Percentiles rank a stretch among this genome's conserved stretches.
Evolutionary conservation across 2,329 filamentous ascomycete species (phyloP).

Genomic region (Neopestalotiopsis clavispora): DNA sequence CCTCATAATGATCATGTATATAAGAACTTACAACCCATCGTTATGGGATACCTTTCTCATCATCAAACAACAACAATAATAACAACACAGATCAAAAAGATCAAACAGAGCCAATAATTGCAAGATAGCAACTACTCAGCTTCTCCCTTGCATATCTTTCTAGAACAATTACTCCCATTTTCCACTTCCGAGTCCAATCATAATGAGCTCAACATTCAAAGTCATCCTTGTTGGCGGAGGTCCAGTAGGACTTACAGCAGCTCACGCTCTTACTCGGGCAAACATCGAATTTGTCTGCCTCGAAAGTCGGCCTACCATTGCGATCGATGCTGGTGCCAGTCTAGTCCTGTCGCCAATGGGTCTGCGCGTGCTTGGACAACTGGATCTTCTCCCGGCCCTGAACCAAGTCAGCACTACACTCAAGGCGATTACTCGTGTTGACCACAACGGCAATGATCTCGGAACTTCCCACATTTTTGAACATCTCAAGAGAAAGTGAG

Average conservation of each 20-base stretch:
- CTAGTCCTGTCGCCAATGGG: slow-evolving; percentile 32
- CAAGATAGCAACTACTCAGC: background rate
- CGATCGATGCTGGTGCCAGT: slow-evolving; percentile 34
- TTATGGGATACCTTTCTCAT: background rate
- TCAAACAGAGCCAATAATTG: background rate
- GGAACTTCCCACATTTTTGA: slow-evolving; percentile 30
- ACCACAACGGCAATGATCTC: slow-evolving; percentile 32
- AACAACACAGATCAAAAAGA: background rate
- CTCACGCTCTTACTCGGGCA: slow-evolving; percentile 30
- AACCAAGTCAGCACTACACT: slow-evolving; percentile 28
- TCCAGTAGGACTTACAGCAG: slow-evolving; percentile 31
- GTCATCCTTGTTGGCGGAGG: slow-evolving; percentile 33
- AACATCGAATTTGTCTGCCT: slow-evolving; percentile 42
- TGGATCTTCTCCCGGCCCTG: slow-evolving; percentile 33
- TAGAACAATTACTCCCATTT: background rate
- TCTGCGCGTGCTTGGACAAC: slow-evolving; percentile 38
- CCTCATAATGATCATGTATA: background rate
- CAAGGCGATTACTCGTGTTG: slow-evolving; percentile 26
- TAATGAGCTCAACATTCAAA: slow-evolving; percentile 13
- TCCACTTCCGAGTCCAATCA: background rate
- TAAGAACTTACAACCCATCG: background rate
- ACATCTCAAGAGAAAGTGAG: slow-evolving; percentile 30
- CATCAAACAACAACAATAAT: background rate
- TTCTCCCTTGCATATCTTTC: background rate
- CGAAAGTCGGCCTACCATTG: slow-evolving; percentile 27